Base-by-base conservation (phyloP, 495 filamentous ascomycete genomes). In the Immersiella caudata region DNA sequence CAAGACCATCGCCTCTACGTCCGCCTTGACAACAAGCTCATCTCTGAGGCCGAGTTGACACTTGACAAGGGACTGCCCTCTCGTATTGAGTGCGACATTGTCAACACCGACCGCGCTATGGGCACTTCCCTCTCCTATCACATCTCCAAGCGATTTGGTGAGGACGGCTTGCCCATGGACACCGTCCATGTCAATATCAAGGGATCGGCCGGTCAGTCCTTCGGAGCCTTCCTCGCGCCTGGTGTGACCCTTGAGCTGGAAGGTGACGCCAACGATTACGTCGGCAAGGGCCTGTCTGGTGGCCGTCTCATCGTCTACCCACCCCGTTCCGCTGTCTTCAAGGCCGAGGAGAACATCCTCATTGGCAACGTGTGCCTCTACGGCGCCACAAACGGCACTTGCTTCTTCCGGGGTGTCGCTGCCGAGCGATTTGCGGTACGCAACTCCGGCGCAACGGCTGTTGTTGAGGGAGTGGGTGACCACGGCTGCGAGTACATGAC, bases 401-500 rank as follows among this genome's bases (percentile, higher is more conserved):
- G 91, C 81, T 99, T 93, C 90, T 98, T 99, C 92, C 93, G 96
- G 68, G 95, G 95, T 83, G 85, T 97, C 27, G 95, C 95, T 72
- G 95, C 95, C 33, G 95, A 99, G 84, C 93, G 95, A 70, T 99
- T 99, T 73, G 94, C 94, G 57, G 95, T 99, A 62, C 93, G 95
- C 70, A 99, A 99, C 83, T 98, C 96, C 0, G 95, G 95, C 76
- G 95, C 92, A 52, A 98, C 90, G 29, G 95, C 96, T 33, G 92
- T 99, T 69, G 94, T 98, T 70, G 95, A 99, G 81, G 95, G 96
- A 79, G 88, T 97, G 62, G 95, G 95, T 83, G 95, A 99, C 77
- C 95, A 99, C 76, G 93, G 94, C 57, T 98, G 94, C 76, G 95
- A 99, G 83, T 99, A 99, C 86, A 99, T 99, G 95, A 99, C 95